Evolutionary conservation across 2,329 filamentous ascomycete species (phyloP), one percentile per base, ranked within the genome.

Genomic region (Rhytidhysteron rufulum): DNA sequence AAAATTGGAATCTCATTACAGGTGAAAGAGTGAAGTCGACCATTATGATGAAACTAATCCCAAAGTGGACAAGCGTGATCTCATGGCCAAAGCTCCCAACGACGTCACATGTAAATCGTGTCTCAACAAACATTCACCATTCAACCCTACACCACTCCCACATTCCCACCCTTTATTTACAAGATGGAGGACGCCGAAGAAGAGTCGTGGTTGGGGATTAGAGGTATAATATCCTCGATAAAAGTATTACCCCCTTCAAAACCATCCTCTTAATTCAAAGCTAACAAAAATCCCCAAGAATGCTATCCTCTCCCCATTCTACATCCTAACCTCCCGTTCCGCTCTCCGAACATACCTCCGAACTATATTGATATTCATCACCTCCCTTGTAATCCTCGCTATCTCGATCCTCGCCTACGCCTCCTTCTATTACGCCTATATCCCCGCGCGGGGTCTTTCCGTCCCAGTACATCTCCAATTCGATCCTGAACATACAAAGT

Each of bases 361-460:
- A 43, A 79, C 73, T 11, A 48, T 75, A 11, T 70, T 84, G 18
- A 68, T 81, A 48, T 57, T 76, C 33, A 49, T 67, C 37, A 71
- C 80, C 17, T 75, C 76, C 3, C 49, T 75, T 13, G 48, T 77
- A 30, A 73, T 87, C 37, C 65, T 85, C 31, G 72, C 69, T 27
- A 61, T 80, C 16, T 81, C 83, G 5, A 65, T 75, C 5, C 56
- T 78, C 29, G 80, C 81, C 24, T 87, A 86, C 58, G 69, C 71
- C 25, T 65, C 82, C 15, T 86, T 88, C 67, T 87, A 87, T 68
- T 74, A 76, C 62, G 75, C 74, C 45, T 86, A 82, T 65, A 78
- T 88, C 17, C 84, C 84, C 1, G 75, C 79, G 38, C 77, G 83
- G 48, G 78, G 80, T 40, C 72, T 86, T 44, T 68, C 75, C 45